Evolutionary conservation across 73 alveolate species (phyloP), one percentile per base, ranked within the genome.

Genomic region (Paramecium caudatum): DNA sequence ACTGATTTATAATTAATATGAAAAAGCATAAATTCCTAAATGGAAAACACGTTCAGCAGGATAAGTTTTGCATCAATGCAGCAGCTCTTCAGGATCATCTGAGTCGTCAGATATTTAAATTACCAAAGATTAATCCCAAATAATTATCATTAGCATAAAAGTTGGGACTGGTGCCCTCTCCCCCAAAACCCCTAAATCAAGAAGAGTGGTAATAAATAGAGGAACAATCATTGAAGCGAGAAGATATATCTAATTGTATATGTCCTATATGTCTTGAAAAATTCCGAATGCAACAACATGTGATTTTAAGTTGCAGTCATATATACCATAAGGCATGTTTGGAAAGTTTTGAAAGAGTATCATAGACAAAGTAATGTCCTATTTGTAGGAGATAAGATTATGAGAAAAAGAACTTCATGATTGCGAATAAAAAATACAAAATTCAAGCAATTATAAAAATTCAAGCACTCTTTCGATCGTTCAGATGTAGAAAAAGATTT

Each of bases 181-280:
- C 94, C n/a, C 81, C 80, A 8, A 82, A 91, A 33, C 93, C 94
- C 19, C 4, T 90, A 37, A n/a, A 19, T 33, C 33, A 46, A 19
- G 93, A 85, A 4, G 82, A 85, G 37, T 90, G 93, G 86, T 27
- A 19, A 12, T n/a, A 25, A 25, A 62, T 90, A 23, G 93, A 90
- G 32, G 36, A 90, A 47, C 55, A 82, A 33, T 39, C 94, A 30
- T 5, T 65, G 1, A 50, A 82, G 34, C 15, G 46, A 43, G 43
- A 91, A 27, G 80, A 81, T 41, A 82, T 82, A 9, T 27, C 45
- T n/a, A 50, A 88, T 69, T 83, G 91, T 16, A 33, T 36, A 46
- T 90, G 94, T 30, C 93, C 94, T 4, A 90, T 90, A 12, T 90
- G 94, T 62, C 47, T 62, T 13, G 94, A 90, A 61, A 19, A 10